Percentiles rank a stretch among this genome's conserved stretches.
phyloP scores from a whole-genome alignment of 257 asterid genomes.

The Nicotiana tomentosiformis region DNA sequence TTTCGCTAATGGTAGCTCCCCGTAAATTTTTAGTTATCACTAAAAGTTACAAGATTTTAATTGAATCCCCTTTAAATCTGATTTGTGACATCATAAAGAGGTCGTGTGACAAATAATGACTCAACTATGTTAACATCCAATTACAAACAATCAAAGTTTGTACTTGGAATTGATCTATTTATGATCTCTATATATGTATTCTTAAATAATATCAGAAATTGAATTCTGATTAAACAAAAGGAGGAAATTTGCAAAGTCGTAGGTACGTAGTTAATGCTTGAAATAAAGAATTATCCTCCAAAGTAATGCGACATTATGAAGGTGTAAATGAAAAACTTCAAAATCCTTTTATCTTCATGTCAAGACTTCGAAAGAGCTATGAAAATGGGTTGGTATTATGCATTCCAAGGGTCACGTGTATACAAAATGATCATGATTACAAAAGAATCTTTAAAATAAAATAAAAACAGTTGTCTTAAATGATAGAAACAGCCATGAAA shows the following conservation, averaged over 20 bases:
- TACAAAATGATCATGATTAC: background rate
- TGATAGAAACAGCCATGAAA: constrained; percentile 9
- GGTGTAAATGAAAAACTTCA: background rate
- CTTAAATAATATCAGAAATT: too few species aligned
- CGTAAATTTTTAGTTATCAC: background rate
- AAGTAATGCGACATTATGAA: background rate
- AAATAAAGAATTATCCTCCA: background rate
- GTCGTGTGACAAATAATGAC: background rate
- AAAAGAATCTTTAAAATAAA: background rate
- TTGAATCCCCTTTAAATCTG: background rate
- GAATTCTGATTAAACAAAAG: too few species aligned
- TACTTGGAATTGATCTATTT: background rate
- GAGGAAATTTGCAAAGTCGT: too few species aligned
- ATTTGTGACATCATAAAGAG: background rate
- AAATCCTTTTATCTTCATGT: background rate
- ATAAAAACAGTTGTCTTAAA: constrained; percentile 10
- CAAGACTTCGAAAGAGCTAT: background rate
- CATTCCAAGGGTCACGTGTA: constrained; percentile 14
- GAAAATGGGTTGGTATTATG: background rate
- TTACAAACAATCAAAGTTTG: background rate
- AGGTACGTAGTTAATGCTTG: background rate
- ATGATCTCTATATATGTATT: background rate
- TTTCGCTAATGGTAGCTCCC: constrained; percentile 1
- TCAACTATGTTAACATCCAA: background rate
- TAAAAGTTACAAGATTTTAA: background rate